Evolutionary conservation across 371 early-diverging fungal species (phyloP), one percentile per base, ranked within the genome.

Genomic region (Fennellomyces sp.): DNA sequence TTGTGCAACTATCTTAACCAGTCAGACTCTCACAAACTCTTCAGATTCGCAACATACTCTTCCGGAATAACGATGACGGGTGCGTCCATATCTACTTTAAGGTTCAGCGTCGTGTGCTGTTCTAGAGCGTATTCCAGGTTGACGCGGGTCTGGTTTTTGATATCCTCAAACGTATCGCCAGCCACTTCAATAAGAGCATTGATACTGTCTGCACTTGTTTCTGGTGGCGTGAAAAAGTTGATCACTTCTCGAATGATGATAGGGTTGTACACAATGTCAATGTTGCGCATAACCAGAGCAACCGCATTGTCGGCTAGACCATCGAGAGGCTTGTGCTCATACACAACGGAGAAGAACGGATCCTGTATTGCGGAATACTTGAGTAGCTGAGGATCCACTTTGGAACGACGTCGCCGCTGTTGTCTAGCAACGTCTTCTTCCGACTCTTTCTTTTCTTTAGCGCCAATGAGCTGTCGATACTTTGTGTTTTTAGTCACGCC

Each of bases 31-130:
- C 25, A 21, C 25, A n/a, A n/a, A n/a, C n/a, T n/a, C n/a, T n/a
- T n/a, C n/a, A n/a, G n/a, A n/a, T n/a, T n/a, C n/a, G n/a, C n/a
- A 1, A 52, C 69, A 19, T 73, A 89, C 88, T 87, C 86, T 70
- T 94, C 92, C 0, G 97, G 98, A 30, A 99, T 76, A n/a, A 98
- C 87, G 70, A 99, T 87, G 36, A 98, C 91, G 1, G 99, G 99
- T 5, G 99, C 99, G 63, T 96, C 94, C 77, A 97, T 87, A 66
- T 98, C 96, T n/a, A 99, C 84, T 36, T 88, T 87, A 15, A 98
- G 72, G 70, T 97, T 95, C 15, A 95, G 61, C 0, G 94, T 92
- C 45, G 90, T 93, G 73, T 96, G 97, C 52, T 90, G 88, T 33
- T 91, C 94, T 39, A 99, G 67, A 0, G 96, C 96, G 73, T 86